Percentiles rank a stretch among this genome's conserved stretches.
Conservation (phyloP, 306 rosid genomes). For the Prunus persica region Prunus_persica_NCBIv2 NC_034016.1:16370001-16370500, state of each 20-base stretch:
- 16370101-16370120: constrained; percentile 86
- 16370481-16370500: not conserved
- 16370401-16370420: constrained; percentile 70
- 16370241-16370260: constrained; percentile 77
- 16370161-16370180: constrained; percentile 41
- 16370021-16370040: constrained; percentile 15
- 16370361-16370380: constrained; percentile 72
- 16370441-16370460: constrained; percentile 73
- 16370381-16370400: constrained; percentile 83
- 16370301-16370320: constrained; percentile 17
- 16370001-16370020: constrained; percentile 5
- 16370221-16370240: constrained; percentile 9
- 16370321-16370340: constrained; percentile 7
- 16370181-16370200: not conserved
- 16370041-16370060: constrained; percentile 51
- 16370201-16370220: not conserved
- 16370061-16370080: constrained; percentile 64
- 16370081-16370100: constrained; percentile 76
- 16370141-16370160: constrained; percentile 73
- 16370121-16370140: constrained; percentile 81
- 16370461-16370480: constrained; percentile 37
- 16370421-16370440: constrained; percentile 79
- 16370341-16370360: constrained; percentile 15
- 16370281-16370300: constrained; percentile 57
- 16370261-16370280: constrained; percentile 71